phyloP scores from a whole-genome alignment of 371 early-diverging fungal genomes.

The Chytridiales sp. region DNA sequence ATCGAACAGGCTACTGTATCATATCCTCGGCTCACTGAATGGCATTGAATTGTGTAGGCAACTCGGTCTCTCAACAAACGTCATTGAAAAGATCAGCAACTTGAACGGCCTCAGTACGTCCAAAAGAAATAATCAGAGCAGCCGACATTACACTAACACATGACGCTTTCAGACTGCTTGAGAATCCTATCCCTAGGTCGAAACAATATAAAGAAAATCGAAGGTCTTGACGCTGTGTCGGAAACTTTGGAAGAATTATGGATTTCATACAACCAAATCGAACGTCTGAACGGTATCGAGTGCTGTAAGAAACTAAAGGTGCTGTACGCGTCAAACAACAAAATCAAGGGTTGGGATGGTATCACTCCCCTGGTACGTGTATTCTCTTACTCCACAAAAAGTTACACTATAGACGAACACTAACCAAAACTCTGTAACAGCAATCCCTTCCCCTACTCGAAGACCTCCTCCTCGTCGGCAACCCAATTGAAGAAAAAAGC shows the following conservation, averaged over 20 bases:
- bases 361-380: constrained; percentile 34
- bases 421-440: constrained; percentile 20
- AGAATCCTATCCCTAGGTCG: constrained; percentile 53
- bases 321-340: constrained; percentile 55
- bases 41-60: constrained; percentile 33
- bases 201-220: constrained; percentile 57
- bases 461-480: constrained; percentile 50
- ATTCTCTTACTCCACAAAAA: neutral
- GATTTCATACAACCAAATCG: constrained; percentile 56
- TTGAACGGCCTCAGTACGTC: constrained; percentile 49
- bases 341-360: constrained; percentile 57
- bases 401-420: neutral
- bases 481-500: constrained; percentile 56
- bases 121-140: neutral
- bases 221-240: constrained; percentile 55
- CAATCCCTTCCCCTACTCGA: constrained; percentile 45
- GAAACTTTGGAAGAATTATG: constrained; percentile 60
- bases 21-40: neutral
- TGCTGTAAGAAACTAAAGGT: constrained; percentile 58
- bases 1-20: neutral
- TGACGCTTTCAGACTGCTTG: constrained; percentile 33
- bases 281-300: constrained; percentile 55
- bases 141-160: constrained; percentile 6
- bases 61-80: constrained; percentile 50
- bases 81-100: constrained; percentile 55